These are phyloP conservation scores for Boletus subcaerulescens DNA, from an alignment of 768 basidiomycete genomes.

Conservation along the genomic window DNA sequence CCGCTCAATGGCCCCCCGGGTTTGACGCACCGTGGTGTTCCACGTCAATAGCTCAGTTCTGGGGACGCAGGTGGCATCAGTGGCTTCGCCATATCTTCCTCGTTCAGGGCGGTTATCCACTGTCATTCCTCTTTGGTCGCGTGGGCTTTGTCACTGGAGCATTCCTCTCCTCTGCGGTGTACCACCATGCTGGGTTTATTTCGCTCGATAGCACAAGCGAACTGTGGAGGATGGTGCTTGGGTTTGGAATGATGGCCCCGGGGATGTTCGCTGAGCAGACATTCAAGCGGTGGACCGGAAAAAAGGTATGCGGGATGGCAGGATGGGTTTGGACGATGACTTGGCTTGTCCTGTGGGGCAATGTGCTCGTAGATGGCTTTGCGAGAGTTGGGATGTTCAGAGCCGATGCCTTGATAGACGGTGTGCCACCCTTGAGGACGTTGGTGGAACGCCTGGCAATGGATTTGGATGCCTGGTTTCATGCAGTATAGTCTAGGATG, in stretches of 20 bases:
- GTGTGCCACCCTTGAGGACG: background rate
- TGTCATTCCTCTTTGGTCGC: background rate
- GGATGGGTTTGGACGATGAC: background rate
- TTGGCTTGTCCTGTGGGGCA: background rate
- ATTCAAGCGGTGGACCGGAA: background rate
- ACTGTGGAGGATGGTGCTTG: background rate
- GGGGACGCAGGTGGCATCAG: conserved; percentile 4
- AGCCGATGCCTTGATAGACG: background rate
- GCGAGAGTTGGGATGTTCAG: background rate
- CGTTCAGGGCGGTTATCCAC: background rate
- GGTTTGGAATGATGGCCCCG: background rate
- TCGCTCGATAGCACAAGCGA: background rate
- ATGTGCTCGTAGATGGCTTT: background rate
- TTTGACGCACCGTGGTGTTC: conserved; percentile 1
- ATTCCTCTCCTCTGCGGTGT: background rate
- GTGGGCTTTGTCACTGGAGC: background rate
- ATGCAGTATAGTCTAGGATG: background rate
- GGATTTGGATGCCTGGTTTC: background rate
- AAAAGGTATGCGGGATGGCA: background rate
- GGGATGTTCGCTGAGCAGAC: background rate
- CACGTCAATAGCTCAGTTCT: background rate
- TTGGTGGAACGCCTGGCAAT: background rate
- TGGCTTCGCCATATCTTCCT: conserved; percentile 3
- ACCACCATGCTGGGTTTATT: background rate
- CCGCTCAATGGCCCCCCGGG: background rate